Evolutionary conservation across 805 yeast genomes (phyloP).

Genomic region (Jamesozyma jinghongensis): DNA sequence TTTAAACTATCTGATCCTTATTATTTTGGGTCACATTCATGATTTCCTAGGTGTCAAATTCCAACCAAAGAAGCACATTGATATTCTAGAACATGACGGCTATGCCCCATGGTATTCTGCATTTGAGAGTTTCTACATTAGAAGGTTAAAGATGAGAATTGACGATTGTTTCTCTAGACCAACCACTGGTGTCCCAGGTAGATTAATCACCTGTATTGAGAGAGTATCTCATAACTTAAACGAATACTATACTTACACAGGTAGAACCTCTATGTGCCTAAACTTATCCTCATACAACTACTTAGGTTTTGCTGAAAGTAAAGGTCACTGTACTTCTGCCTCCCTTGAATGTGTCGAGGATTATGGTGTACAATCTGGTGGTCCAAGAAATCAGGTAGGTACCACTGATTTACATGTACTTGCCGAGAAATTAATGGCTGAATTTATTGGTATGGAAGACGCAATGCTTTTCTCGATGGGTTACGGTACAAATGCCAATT

Average conservation of each 20-base stretch:
- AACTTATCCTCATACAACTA: constrained; percentile 89
- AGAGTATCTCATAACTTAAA: constrained; percentile 61
- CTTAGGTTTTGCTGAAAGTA: constrained; percentile 93
- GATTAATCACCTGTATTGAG: constrained; percentile 74
- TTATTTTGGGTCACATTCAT: constrained; percentile 80
- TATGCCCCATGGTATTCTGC: constrained; percentile 94
- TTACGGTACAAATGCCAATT: constrained; percentile 86
- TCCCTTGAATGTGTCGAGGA: constrained; percentile 55
- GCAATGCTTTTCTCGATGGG: constrained; percentile 87
- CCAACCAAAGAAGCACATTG: constrained; percentile 53
- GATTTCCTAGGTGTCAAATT: constrained; percentile 80
- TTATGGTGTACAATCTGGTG: constrained; percentile 71
- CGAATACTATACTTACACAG: constrained; percentile 61
- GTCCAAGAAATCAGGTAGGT: constrained; percentile 69
- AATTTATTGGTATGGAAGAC: constrained; percentile 85
- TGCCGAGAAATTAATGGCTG: constrained; percentile 72
- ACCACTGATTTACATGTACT: constrained; percentile 62
- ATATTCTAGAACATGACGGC: constrained; percentile 71
- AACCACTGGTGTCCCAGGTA: constrained; percentile 96
- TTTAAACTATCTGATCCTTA: constrained; percentile 71
- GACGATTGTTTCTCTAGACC: constrained; percentile 95
- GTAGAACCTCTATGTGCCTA: constrained; percentile 66
- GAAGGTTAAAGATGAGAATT: constrained; percentile 82
- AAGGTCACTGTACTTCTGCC: constrained; percentile 79
- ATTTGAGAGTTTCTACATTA: constrained; percentile 85